Base-by-base conservation (phyloP, 345 rosid genomes). In the Brassica juncea region DNA sequence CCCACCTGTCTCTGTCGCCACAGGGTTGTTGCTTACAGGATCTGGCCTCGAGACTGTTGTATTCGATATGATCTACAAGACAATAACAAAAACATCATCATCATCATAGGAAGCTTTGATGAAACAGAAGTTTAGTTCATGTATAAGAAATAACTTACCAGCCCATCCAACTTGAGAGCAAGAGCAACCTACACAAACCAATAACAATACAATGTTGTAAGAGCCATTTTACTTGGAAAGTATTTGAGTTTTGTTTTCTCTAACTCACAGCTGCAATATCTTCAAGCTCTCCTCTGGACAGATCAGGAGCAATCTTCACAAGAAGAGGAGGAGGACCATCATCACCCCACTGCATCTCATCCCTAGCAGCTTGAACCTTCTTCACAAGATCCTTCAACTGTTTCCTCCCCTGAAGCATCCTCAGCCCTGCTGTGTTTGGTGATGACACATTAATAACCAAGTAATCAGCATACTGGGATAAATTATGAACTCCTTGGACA, bases 281-380 rank as follows among this genome's bases (percentile, higher is more conserved):
- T 82, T 93, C 96, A 55, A 93, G 97, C 86, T 95, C 99, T 85
- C 91, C 99, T 80, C 83, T 87, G 1, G 98, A 90, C 76, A 95
- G 83, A 86, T 95, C 98, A 58, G 99, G 99, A 78, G 98, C 98
- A 80, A 95, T 93, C 84, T 95, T 95, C 37, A 95, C 97, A 71
- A 95, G 92, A 82, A 95, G 81, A 63, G 98, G 99, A 82, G 98
- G 99, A 31, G 98, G 98, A 37, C 98, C 98, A 47, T 91, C 99
- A 83, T 93, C 99, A 66, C 93, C 99, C 99, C 99, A 95, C 74
- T 95, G 98, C 99, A 95, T 95, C 87, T 95, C 99, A 91, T 95
- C 99, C 60, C 98, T 89, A 65, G 99, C 99, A 86, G 99, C 99
- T 90, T 93, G 99, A 76, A 95, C 85, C 96, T 90, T 95, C 86